A percentile compares a stretch with the other conserved stretches of the same genome.
phyloP scores from a whole-genome alignment of 495 filamentous ascomycete species.

The Neurospora tetraspora region DNA sequence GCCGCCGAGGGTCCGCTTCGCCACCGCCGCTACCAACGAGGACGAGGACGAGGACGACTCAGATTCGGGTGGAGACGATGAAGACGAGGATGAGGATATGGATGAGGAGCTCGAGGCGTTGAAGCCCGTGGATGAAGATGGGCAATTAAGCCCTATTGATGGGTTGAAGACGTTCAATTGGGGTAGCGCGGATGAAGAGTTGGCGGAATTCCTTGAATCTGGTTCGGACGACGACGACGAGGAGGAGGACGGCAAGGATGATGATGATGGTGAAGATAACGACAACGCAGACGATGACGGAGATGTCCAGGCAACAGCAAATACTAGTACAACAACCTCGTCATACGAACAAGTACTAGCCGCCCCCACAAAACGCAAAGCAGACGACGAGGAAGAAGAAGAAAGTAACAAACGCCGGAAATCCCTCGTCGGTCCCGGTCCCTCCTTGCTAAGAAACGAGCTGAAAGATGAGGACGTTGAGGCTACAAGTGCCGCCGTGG shows the following conservation, averaged over 20 bases:
- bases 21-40: slow-evolving; percentile 16
- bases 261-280: slow-evolving; percentile 22
- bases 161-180: slow-evolving; percentile 47
- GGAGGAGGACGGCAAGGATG: slow-evolving; percentile 6
- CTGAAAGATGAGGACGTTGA: background rate
- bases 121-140: slow-evolving; percentile 39
- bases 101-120: slow-evolving; percentile 13
- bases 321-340: background rate
- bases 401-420: slow-evolving; percentile 10
- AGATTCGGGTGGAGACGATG: slow-evolving; percentile 34
- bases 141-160: slow-evolving; percentile 43
- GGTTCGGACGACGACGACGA: slow-evolving; percentile 50
- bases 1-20: background rate
- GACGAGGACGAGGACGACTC: slow-evolving; percentile 33
- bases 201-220: slow-evolving; percentile 61
- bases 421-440: slow-evolving; percentile 36
- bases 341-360: background rate
- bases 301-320: too few species aligned
- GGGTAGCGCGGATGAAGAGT: slow-evolving; percentile 57
- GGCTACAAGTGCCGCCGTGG: background rate
- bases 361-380: slow-evolving; percentile 12
- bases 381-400: slow-evolving; percentile 22
- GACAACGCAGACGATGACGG: slow-evolving; percentile 21
- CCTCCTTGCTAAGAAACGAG: slow-evolving; percentile 35
- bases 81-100: slow-evolving; percentile 32